phyloP scores from a whole-genome alignment of 305 asterid genomes.

The Fraxinus paxiana region DNA sequence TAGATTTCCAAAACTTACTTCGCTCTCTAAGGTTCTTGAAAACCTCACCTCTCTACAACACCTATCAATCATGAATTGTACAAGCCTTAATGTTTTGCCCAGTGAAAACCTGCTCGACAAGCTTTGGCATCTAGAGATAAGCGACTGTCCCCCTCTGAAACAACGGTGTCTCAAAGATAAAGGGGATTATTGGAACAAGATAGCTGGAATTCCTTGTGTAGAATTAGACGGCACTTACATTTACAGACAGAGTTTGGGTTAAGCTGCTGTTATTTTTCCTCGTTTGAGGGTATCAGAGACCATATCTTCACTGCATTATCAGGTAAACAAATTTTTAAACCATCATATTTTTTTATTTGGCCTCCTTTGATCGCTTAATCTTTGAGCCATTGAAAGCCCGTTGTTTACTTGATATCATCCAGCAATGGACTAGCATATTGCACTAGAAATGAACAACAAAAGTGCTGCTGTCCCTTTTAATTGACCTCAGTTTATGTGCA shows the following conservation, averaged over 20 bases:
- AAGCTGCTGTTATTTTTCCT: not conserved
- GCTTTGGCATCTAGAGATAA: constrained; percentile 43
- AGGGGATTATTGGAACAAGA: constrained; percentile 41
- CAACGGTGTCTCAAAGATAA: constrained; percentile 29
- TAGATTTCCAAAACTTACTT: constrained; percentile 32
- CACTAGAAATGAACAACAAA: not conserved
- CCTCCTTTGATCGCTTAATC: not conserved
- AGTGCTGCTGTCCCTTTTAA: not conserved
- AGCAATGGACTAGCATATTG: not conserved
- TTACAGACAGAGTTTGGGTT: constrained; percentile 13
- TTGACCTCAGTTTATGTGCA: not conserved
- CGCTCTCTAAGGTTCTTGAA: constrained; percentile 32
- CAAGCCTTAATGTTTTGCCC: constrained; percentile 29
- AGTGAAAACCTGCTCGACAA: constrained; percentile 26
- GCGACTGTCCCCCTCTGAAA: constrained; percentile 31
- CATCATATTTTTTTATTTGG: not conserved
- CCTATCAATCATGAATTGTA: constrained; percentile 33
- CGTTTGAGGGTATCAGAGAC: not conserved
- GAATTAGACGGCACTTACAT: constrained; percentile 26
- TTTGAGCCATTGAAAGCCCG: not conserved
- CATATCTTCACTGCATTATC: not conserved
- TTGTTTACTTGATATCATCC: not conserved
- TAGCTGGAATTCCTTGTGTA: constrained; percentile 39
- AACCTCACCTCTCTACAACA: constrained; percentile 28
- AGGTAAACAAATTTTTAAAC: not conserved